Evolutionary conservation across 257 asterid species (phyloP), one percentile per base, ranked within the genome.

Genomic region (Solanum pennellii): DNA sequence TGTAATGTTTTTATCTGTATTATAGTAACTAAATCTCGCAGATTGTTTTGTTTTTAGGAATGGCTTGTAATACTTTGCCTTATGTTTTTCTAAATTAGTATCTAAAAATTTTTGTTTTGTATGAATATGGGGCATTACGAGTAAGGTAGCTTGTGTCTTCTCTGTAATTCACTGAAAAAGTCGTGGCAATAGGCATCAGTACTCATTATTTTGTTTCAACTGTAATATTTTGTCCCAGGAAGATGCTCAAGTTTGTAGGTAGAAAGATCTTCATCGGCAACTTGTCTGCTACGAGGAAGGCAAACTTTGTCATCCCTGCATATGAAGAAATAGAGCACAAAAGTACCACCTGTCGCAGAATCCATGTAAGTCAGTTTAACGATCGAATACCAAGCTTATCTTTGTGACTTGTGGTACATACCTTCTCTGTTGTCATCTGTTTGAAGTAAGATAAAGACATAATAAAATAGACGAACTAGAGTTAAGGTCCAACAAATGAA

Each of bases 401-500:
- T 9, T 71, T 10, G 25, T 29, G 27, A 44, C 23, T 37, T 88
- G 52, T 29, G 68, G 31, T 23, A 82, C 91, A 87, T 88, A 93
- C 99, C 99, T 86, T 97, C 99, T 90, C 99, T 96, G 49, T 93
- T 97, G 91, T 97, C 98, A 89, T 97, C 97, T 4, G 98, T 98
- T 84, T 98, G 93, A 72, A 96, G 98, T n/a, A 96, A 98, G 33
- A 96, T 56, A 72, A 96, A 96, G 12, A 94, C 98, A 59, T 95
- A 97, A 87, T 97, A 94, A 94, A 92, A 97, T 41, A 97, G 88
- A 72, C 98, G 98, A 84, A 97, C 97, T 1, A 97, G 90, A 52
- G 99, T 97, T 92, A 95, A 86, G 25, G 98, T 97, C 98, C 98
- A 97, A 84, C 95, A 95, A 44, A 97, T 96, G 69, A 97, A 97